phyloP scores from a whole-genome alignment of 306 rosid species.

The Vigna angularis region DNA sequence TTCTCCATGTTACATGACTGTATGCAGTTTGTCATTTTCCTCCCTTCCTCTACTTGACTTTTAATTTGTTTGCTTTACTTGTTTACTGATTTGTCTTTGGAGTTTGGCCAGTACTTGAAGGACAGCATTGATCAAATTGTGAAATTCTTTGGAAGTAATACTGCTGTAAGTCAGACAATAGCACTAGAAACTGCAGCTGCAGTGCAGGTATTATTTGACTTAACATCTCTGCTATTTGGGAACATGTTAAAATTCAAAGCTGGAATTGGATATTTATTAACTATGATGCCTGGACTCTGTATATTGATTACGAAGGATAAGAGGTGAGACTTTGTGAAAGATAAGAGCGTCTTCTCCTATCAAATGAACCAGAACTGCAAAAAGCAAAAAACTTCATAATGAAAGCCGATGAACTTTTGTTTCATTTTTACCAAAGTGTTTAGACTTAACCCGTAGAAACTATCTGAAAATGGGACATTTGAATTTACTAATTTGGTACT shows the following conservation, averaged over 20 bases:
- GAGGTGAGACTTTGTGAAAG: slow-evolving; percentile 10
- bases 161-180: slow-evolving; percentile 84
- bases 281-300: slow-evolving; percentile 1
- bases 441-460: slow-evolving; percentile 6
- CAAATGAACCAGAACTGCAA: slow-evolving; percentile 24
- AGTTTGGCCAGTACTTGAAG: slow-evolving; percentile 79
- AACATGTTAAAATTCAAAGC: slow-evolving; percentile 41
- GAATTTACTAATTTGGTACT: slow-evolving; percentile 17
- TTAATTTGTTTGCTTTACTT: slow-evolving; percentile 41
- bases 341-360: not conserved
- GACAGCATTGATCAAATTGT: slow-evolving; percentile 79
- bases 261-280: slow-evolving; percentile 32
- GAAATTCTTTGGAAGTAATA: slow-evolving; percentile 77
- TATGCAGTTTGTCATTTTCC: slow-evolving; percentile 53
- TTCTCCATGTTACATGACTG: slow-evolving; percentile 98
- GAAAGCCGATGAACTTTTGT: slow-evolving; percentile 11
- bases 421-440: slow-evolving; percentile 17
- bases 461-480: slow-evolving; percentile 18
- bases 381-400: slow-evolving; percentile 13
- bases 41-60: slow-evolving; percentile 11
- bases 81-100: slow-evolving; percentile 42
- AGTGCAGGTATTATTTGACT: slow-evolving; percentile 72
- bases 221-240: slow-evolving; percentile 33
- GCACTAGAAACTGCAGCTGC: slow-evolving; percentile 97
- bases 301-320: slow-evolving; percentile 25